These are phyloP conservation scores for Akebia trifoliata DNA, from an alignment of 164 flowering plant genomes.

Conservation along the genomic window DNA sequence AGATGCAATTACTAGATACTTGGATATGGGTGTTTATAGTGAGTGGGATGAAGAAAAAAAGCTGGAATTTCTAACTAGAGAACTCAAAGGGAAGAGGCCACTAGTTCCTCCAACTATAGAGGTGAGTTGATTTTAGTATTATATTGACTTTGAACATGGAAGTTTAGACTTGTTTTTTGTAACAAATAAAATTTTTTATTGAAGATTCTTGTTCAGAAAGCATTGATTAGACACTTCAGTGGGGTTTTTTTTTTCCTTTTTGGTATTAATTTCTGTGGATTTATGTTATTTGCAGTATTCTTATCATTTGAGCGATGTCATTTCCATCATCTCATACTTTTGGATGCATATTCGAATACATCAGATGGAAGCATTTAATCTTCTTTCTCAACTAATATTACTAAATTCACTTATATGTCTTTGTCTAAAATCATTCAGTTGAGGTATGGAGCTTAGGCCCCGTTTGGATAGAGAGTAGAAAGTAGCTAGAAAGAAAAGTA, in stretches of 20 bases:
- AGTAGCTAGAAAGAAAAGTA: too few species aligned
- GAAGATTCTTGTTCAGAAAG: background rate
- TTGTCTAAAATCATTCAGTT: too few species aligned
- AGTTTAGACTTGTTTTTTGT: background rate
- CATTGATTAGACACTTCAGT: background rate
- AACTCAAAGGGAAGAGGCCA: conserved; percentile 90
- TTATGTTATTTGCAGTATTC: too few species aligned
- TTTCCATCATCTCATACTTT: too few species aligned
- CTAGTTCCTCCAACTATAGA: conserved; percentile 75
- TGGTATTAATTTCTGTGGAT: background rate
- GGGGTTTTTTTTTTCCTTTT: background rate
- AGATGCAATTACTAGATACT: conserved; percentile 81
- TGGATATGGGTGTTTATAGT: conserved; percentile 86
- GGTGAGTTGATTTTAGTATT: conserved; percentile 30
- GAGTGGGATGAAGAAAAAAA: conserved; percentile 94
- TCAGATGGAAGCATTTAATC: too few species aligned
- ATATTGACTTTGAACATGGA: background rate
- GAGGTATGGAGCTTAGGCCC: too few species aligned
- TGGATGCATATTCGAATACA: too few species aligned
- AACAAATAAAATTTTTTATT: background rate
- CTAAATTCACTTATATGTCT: too few species aligned
- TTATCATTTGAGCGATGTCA: too few species aligned
- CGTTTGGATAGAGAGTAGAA: too few species aligned
- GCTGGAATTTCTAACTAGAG: conserved; percentile 73
- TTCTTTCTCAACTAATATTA: too few species aligned